Evolutionary conservation across 1,284 basidiomycete genomes (phyloP), one percentile per base, ranked within the genome.

Genomic region (Exobasidium rhododendri): DNA sequence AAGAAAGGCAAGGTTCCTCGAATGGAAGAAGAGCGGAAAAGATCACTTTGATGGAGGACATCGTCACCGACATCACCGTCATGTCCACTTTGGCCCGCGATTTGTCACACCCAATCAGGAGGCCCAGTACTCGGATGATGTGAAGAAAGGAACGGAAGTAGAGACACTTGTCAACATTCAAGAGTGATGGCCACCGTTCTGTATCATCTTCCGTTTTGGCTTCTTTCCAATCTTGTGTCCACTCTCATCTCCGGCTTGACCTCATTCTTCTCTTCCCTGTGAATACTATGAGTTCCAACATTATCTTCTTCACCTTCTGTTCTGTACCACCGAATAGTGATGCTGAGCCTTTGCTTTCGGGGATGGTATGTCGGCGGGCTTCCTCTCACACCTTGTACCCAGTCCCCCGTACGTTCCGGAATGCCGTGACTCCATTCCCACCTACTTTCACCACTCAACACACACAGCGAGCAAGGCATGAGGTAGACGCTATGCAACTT

Each of bases 391-490:
- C 28, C 29, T 22, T 55, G 17, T 3, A 64, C 63, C 20, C 53
- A 52, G 29, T 75, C 74, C 2, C 43, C 30, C 4, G 22, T 14
- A 1, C 67, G 49, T 4, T 67, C 65, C 13, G 62, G 46, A 43
- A 84, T 84, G 5, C 82, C 82, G 63, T 84, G 83, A 22, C 64
- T 66, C 82, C 82, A 84, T 0, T 76, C 70, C 80, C 82, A 83
- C 28, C 83, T 62, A 22, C 82, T 80, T 51, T 79, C 73, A 0
- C 80, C 80, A 0, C 70, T 74, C 47, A 84, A 49, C 3, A 84
- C 70, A 56, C 80, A 82, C n/a, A 83, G 55, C 28, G 58, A 56
- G 26, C 59, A 51, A 4, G 43, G 3, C 4, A 50, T 45, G 0
- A 28, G n/a, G 30, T 55, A 55, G 0, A 51, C n/a, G 10, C 35